phyloP scores from a whole-genome alignment of 331 rosid genomes.

The Quercus lobata region DNA sequence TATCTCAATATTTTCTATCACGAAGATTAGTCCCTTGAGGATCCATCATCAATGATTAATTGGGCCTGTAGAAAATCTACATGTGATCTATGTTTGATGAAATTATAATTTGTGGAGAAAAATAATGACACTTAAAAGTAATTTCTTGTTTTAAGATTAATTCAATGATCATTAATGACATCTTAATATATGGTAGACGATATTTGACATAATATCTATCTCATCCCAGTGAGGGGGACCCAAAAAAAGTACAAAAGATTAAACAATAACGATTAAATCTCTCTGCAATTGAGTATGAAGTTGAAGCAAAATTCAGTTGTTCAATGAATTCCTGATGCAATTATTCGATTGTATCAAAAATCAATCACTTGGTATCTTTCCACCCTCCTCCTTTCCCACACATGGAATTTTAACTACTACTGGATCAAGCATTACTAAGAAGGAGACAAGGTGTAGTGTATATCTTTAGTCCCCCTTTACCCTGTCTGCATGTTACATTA shows the following conservation, averaged over 20 bases:
- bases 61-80: neutral
- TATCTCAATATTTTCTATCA: too few relatives aligned
- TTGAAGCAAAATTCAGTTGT: neutral
- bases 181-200: neutral
- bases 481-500: neutral
- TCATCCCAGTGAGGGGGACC: too few relatives aligned
- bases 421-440: too few relatives aligned
- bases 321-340: neutral
- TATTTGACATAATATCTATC: neutral
- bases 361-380: neutral
- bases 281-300: neutral
- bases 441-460: neutral
- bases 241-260: neutral
- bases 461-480: neutral
- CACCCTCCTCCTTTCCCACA: neutral
- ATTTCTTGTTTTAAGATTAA: neutral
- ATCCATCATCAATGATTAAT: too few relatives aligned
- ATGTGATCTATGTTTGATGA: neutral
- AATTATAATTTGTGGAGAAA: neutral
- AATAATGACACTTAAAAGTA: neutral
- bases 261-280: too few relatives aligned
- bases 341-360: neutral
- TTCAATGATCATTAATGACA: neutral
- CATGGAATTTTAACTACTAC: neutral
- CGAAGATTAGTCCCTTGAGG: too few relatives aligned